Conservation (phyloP, 2,329 filamentous ascomycete species). For the Paracoccidioides lutzii region DNA sequence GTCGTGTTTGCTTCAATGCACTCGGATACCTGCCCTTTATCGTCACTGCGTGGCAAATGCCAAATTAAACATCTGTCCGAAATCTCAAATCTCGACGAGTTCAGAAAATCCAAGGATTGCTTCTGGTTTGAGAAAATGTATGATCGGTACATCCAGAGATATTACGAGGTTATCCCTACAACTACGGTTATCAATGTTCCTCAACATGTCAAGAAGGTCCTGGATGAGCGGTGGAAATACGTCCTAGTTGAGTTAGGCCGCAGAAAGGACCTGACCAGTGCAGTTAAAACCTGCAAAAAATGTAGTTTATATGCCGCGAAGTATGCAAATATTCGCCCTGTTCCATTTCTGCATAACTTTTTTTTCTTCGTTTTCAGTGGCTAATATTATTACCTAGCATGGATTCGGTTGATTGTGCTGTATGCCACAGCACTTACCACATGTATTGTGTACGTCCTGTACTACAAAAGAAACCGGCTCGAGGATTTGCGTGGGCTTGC, state of each 20-base stretch:
- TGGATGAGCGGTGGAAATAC: constrained; percentile 94
- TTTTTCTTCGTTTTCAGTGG: constrained; percentile 1
- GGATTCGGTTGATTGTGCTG: constrained; percentile 93
- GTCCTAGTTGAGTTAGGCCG: constrained; percentile 88
- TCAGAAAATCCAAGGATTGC: constrained; percentile 68
- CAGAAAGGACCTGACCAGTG: constrained; percentile 88
- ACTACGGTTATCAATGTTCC: constrained; percentile 91
- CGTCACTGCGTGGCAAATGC: constrained; percentile 86
- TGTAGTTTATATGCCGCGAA: constrained; percentile 84
- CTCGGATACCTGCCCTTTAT: constrained; percentile 86
- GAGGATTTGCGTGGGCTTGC: constrained; percentile 96
- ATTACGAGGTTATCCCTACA: constrained; percentile 93
- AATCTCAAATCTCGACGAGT: constrained; percentile 68
- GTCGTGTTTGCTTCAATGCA: constrained; percentile 96
- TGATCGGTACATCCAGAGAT: constrained; percentile 94
- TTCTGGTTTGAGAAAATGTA: constrained; percentile 98
- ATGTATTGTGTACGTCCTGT: constrained; percentile 96
- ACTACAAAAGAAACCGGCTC: constrained; percentile 85
- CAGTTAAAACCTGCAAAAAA: constrained; percentile 89
- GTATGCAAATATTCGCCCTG: constrained; percentile 37
- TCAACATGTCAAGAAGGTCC: constrained; percentile 82
- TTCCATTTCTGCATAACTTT: not conserved
- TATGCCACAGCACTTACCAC: constrained; percentile 90
- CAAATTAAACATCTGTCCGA: constrained; percentile 79
- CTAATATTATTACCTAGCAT: constrained; percentile 43